phyloP scores from a whole-genome alignment of 768 basidiomycete species.

The Suillus placidus region DNA sequence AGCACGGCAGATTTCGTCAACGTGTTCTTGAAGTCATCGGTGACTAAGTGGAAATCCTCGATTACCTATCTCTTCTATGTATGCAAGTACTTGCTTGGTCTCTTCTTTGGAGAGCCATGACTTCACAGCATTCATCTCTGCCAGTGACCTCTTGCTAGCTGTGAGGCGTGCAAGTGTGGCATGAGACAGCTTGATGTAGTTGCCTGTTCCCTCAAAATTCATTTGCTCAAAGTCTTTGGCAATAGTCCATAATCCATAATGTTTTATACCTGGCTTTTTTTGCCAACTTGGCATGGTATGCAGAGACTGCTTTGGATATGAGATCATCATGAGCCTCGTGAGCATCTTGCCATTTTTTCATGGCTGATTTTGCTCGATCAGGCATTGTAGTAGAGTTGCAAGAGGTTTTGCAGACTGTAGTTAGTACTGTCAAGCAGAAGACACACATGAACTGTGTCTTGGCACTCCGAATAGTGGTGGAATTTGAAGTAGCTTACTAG shows the following conservation, averaged over 20 bases:
- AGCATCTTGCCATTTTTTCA: slow-evolving; percentile 17
- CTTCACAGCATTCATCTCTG: slow-evolving; percentile 30
- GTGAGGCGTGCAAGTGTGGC: slow-evolving; percentile 20
- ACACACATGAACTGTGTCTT: not conserved
- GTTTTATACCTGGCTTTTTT: slow-evolving; percentile 7
- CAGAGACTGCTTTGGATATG: slow-evolving; percentile 12
- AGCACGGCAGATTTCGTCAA: slow-evolving; percentile 32
- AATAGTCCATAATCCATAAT: slow-evolving; percentile 12
- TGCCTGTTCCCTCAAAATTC: slow-evolving; percentile 17
- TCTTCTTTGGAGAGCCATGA: slow-evolving; percentile 34
- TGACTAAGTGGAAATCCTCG: slow-evolving; percentile 41
- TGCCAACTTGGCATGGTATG: slow-evolving; percentile 10
- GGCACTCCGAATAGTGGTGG: not conserved
- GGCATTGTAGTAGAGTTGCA: not conserved
- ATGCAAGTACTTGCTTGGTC: slow-evolving; percentile 32
- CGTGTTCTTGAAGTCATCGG: slow-evolving; percentile 34
- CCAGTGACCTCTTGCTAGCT: slow-evolving; percentile 23
- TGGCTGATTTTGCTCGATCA: slow-evolving; percentile 15
- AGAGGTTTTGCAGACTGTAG: not conserved
- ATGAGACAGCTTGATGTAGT: slow-evolving; percentile 19
- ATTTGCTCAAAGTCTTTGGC: slow-evolving; percentile 18
- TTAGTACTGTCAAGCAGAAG: not conserved
- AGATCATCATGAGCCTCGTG: slow-evolving; percentile 22
- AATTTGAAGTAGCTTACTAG: slow-evolving; percentile 1
- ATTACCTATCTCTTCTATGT: slow-evolving; percentile 29